These are phyloP conservation scores for Apostasia ramifera DNA, from an alignment of 106 monocot genomes.

Conservation along the genomic window DNA sequence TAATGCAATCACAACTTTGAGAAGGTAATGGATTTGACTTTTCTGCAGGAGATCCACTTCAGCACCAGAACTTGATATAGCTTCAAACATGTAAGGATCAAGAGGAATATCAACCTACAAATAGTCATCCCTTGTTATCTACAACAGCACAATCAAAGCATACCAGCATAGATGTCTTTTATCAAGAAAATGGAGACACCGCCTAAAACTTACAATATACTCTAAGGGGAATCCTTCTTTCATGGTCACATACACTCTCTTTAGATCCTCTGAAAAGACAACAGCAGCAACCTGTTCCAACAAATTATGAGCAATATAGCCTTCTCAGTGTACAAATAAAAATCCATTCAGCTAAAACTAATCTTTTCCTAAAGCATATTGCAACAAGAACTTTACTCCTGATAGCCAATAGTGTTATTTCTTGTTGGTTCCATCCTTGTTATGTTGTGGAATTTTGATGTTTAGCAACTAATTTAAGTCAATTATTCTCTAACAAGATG, in stretches of 20 bases:
- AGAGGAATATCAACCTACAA: conserved; percentile 90
- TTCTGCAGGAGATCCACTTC: conserved; percentile 93
- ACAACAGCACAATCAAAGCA: neutral
- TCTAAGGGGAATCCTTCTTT: conserved; percentile 90
- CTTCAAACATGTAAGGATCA: conserved; percentile 81
- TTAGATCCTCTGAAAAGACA: conserved; percentile 78
- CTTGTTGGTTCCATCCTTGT: no score
- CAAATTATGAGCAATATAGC: neutral
- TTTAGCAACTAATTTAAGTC: no score
- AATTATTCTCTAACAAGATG: no score
- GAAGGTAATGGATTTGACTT: conserved; percentile 62
- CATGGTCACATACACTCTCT: conserved; percentile 86
- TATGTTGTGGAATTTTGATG: no score
- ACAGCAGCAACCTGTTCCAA: conserved; percentile 63
- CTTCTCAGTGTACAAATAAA: neutral
- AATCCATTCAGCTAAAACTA: neutral
- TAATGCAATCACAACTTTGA: conserved; percentile 67
- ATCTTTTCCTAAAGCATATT: no score
- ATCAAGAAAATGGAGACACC: neutral
- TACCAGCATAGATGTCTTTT: neutral
- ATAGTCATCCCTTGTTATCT: conserved; percentile 8
- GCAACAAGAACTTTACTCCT: no score
- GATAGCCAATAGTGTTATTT: no score
- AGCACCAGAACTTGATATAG: conserved; percentile 60
- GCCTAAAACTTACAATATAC: conserved; percentile 71